Evolutionary conservation across 352 stramenopile species (phyloP), one percentile per base, ranked within the genome.

Genomic region (Thalassiosira mediterranea): DNA sequence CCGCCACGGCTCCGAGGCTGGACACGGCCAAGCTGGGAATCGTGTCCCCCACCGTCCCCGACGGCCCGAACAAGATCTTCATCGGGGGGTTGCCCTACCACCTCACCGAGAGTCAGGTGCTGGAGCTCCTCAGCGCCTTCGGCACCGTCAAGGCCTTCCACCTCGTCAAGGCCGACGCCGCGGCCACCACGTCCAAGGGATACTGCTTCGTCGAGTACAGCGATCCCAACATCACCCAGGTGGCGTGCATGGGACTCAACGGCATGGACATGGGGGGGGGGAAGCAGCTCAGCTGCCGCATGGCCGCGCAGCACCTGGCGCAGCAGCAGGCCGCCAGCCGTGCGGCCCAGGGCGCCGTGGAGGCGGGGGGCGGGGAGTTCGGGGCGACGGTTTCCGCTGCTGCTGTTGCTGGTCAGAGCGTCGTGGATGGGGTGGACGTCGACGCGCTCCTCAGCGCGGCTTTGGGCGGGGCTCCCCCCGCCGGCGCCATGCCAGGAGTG

Each of bases 51-150:
- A 97, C 93, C 31, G 96, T 99, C 34, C 91, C 90, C 21, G 96
- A 99, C 86, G 95, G 96, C n/a, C 96, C 97, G 4, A 96, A 98
- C 83, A 99, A 99, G 81, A 95, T 99, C 60, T 99, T 99, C 75
- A 95, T 99, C 46, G 96, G 96, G 21, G 97, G 95, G 40, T 87
- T 99, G 25, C 96, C 97, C 32, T 98, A 99, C 86, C 94, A 99
- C 71, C 82, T 99, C 10, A 96, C 93, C 28, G 96, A 99, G 53
- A 90, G 96, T 51, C 95, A 99, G 86, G 85, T 95, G 1, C 58
- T 91, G 40, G 87, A 93, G 70, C 79, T 99, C 56, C 86, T 99
- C 37, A 88, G 95, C 77, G 94, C 96, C 0, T 99, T 98, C 83
- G 97, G 97, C 0, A 67, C 81, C 32, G 72, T 93, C 15, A 88